Percentiles rank a stretch among this genome's conserved stretches.
Evolutionary conservation across 1,284 basidiomycete species (phyloP).

Genomic region (Phellinidium pouzarii): DNA sequence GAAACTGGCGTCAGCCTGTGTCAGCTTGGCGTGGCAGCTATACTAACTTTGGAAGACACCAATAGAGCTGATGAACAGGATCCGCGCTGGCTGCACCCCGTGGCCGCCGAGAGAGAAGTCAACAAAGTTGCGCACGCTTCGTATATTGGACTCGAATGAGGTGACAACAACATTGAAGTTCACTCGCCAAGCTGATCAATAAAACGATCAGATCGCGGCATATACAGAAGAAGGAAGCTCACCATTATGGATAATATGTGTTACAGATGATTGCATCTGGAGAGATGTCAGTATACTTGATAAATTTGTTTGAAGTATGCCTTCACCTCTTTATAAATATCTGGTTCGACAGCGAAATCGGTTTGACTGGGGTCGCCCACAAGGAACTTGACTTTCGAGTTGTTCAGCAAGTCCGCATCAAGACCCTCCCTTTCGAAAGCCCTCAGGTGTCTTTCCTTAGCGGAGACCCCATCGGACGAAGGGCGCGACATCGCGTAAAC

Average conservation of each 20-base stretch:
- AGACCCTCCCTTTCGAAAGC: constrained; percentile 29
- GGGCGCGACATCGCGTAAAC: constrained; percentile 32
- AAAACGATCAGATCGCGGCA: neutral
- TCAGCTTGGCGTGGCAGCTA: neutral
- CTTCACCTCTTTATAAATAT: constrained; percentile 22
- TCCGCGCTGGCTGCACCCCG: no score
- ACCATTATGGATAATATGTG: constrained; percentile 29
- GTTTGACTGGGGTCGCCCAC: constrained; percentile 24
- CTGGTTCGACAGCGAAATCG: constrained; percentile 25
- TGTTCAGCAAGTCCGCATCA: constrained; percentile 25
- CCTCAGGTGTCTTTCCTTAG: constrained; percentile 24
- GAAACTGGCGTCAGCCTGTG: neutral
- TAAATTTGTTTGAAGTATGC: constrained; percentile 16
- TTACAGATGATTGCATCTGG: constrained; percentile 23
- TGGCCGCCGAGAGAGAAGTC: no score
- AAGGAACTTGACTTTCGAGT: constrained; percentile 27
- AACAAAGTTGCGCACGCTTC: constrained; percentile 26
- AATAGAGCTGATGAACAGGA: constrained; percentile 30
- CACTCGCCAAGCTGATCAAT: constrained; percentile 27
- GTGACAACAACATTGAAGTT: constrained; percentile 32
- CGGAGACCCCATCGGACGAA: no score
- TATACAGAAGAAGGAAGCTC: neutral
- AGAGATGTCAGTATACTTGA: neutral
- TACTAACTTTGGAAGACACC: constrained; percentile 1
- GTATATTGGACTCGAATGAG: constrained; percentile 30